Base-by-base conservation (phyloP, 1,139 yeast genomes). In the Scheffersomyces titani region DNA sequence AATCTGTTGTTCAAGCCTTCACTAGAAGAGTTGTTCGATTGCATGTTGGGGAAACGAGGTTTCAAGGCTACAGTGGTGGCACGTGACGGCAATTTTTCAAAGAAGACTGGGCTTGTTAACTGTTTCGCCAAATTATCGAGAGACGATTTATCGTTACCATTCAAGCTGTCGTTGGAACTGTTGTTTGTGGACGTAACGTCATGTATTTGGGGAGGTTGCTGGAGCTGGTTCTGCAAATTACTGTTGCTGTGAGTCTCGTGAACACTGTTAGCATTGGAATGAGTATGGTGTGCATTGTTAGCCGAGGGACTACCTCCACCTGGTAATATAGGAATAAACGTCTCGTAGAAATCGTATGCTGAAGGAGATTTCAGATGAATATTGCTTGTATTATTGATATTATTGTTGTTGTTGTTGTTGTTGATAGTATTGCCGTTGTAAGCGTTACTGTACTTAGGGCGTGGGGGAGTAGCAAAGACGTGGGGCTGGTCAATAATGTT, bases 101-200 rank as follows among this genome's bases (percentile, higher is more conserved):
- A 77, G 54, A 74, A 71, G 13, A 65, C 64, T 16, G 80, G 81
- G 46, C 65, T 64, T 30, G 74, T 68, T 47, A 79, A 69, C 60
- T 77, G 82, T 59, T 77, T 77, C 47, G 82, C 83, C 63, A 79
- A 71, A 54, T 68, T 76, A 59, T 77, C 81, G 52, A 77, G 63
- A 4, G 76, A 72, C 50, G 63, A 62, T 47, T 59, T 65, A 44
- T 46, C 49, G 40, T 30, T 30, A 16, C 40, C 40, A 11, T 20
- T 46, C 24, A 46, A 46, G 16, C 49, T 46, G 16, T 20, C 24
- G 4, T 46, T 46, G 16, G 55, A 47, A 36, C 56, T 40, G 51
- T 52, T 48, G 19, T 50, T 46, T 13, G 56, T 52, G 6, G 56
- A 52, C 21, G 55, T 49, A 6, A 52, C 52, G 46, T 56, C 57